Evolutionary conservation across 495 filamentous ascomycete genomes (phyloP), one percentile per base, ranked within the genome.

Genomic region (Parathielavia hyrcaniae): DNA sequence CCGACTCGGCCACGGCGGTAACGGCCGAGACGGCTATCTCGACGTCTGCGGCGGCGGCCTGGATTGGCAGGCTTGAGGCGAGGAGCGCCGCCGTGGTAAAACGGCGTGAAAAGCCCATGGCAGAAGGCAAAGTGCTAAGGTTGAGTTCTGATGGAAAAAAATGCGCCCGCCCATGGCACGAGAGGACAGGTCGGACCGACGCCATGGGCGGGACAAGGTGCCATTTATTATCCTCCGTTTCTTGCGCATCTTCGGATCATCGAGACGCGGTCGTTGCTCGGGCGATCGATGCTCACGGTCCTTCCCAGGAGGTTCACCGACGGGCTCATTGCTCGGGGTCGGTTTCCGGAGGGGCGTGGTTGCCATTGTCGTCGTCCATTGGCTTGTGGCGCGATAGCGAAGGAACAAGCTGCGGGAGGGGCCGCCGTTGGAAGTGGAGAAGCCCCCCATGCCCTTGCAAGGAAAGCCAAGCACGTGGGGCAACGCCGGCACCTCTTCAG

Each of bases 301-400:
- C 6, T 53, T 53, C 50, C 50, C 50, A 41, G 38, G 50, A 43
- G 22, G 50, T 30, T 53, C 50, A 53, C 50, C 50, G 50, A 53
- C 38, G 38, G 22, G 20, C 19, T n/a, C 49, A 17, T 39, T 19
- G 49, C 35, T 17, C 5, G 6, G 7, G 17, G 23, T n/a, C 11
- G 6, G 26, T 30, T 30, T 16, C 19, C 12, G 34, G 20, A 20
- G 35, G 17, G 19, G 20, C 50, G 50, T 53, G 50, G 20, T 43
- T 32, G 36, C 14, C 5, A 53, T 7, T n/a, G 0, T 43, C 13
- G 16, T 32, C 16, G 22, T 53, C 50, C 20, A 53, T 53, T 53
- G 50, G 49, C 8, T 12, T 12, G 22, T 8, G 13, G n/a, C 5
- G 46, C 4, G n/a, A 9, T 23, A 6, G 32, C 36, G n/a, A 35